A percentile compares a stretch with the other conserved stretches of the same genome.
phyloP scores from a whole-genome alignment of 75 land plant species.

The Adiantum capillusveneris region DNA sequence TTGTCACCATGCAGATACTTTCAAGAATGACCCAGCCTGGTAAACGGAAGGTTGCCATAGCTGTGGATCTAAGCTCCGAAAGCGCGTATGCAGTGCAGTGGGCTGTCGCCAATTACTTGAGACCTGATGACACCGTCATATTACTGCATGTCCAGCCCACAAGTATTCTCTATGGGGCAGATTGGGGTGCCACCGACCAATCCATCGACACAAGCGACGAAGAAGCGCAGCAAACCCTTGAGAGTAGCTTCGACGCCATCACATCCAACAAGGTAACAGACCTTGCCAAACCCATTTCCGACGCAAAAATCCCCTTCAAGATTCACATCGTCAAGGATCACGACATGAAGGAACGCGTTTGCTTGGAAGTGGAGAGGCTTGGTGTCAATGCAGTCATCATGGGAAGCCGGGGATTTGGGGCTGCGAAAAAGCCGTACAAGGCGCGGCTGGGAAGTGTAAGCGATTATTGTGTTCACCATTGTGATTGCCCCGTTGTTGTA shows the following conservation, averaged over 20 bases:
- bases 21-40: too few species aligned
- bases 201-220: constrained; percentile 17
- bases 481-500: constrained; percentile 83
- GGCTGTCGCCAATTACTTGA: constrained; percentile 38
- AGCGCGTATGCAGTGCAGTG: constrained; percentile 40
- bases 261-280: constrained; percentile 56
- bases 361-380: too few species aligned
- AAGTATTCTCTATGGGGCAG: constrained; percentile 59
- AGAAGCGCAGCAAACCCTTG: constrained; percentile 51
- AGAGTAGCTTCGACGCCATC: constrained; percentile 67
- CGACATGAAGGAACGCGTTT: constrained; percentile 79
- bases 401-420: constrained; percentile 80
- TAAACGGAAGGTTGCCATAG: constrained; percentile 35
- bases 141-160: constrained; percentile 38
- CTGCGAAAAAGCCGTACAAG: constrained; percentile 31
- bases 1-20: too few species aligned
- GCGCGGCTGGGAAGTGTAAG: constrained; percentile 78
- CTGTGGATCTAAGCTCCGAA: constrained; percentile 40
- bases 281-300: constrained; percentile 58
- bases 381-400: constrained; percentile 61
- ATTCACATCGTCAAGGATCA: constrained; percentile 87
- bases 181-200: constrained; percentile 62
- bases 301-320: constrained; percentile 56
- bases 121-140: constrained; percentile 28
- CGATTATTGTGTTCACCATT: constrained; percentile 79